Percentiles rank a stretch among this genome's conserved stretches.
Evolutionary conservation across 2,329 filamentous ascomycete genomes (phyloP).

Genomic region (Penicillium olsonii): DNA sequence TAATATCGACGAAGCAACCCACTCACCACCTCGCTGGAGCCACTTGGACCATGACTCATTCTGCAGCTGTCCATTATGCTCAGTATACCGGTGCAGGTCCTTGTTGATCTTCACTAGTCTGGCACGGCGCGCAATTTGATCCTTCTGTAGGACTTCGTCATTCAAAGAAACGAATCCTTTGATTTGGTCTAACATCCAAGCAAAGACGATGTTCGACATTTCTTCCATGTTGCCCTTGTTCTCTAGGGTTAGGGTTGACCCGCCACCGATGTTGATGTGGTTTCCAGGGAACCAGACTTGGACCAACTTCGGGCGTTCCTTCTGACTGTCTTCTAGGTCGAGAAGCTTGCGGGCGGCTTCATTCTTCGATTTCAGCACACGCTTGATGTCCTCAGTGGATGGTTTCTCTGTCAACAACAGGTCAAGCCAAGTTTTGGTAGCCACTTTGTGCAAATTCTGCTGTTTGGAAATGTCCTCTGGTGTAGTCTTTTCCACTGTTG

Average conservation of each 20-base stretch:
- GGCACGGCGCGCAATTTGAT: not conserved
- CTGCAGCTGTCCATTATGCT: not conserved
- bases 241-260: slow-evolving; percentile 34
- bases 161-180: slow-evolving; percentile 16
- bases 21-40: not conserved
- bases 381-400: slow-evolving; percentile 10
- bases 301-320: slow-evolving; percentile 36
- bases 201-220: slow-evolving; percentile 24
- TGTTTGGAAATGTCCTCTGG: slow-evolving; percentile 6
- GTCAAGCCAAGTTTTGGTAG: not conserved
- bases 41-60: not conserved
- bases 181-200: slow-evolving; percentile 28
- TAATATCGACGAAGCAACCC: not conserved
- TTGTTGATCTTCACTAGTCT: not conserved
- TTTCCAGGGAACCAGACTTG: slow-evolving; percentile 60
- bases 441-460: slow-evolving; percentile 1
- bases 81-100: not conserved
- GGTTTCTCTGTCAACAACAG: not conserved
- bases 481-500: slow-evolving; percentile 12
- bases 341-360: slow-evolving; percentile 13
- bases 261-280: slow-evolving; percentile 56
- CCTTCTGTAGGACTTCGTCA: slow-evolving; percentile 4
- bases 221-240: slow-evolving; percentile 27
- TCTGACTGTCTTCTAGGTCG: slow-evolving; percentile 10
- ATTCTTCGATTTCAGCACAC: slow-evolving; percentile 15